Conservation (phyloP, 257 asterid genomes). For the Catharanthus roseus region DNA sequence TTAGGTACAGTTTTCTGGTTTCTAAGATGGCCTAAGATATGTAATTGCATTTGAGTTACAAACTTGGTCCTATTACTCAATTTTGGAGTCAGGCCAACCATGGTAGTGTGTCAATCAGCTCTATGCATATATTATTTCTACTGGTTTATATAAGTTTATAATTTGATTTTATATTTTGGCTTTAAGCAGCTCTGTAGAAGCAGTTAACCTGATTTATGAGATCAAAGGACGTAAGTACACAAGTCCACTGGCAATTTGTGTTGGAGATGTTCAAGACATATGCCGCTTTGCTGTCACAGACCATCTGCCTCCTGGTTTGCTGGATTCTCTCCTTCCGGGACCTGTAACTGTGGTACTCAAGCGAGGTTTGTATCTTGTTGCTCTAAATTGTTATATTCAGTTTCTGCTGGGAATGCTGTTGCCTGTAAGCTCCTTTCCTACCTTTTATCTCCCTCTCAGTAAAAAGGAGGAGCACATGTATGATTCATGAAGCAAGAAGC, state of each 20-base stretch:
- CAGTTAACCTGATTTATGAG: conserved; percentile 72
- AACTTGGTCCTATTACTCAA: neutral
- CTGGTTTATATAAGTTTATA: conserved; percentile 1
- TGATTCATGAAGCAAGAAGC: neutral
- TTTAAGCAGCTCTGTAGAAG: conserved; percentile 68
- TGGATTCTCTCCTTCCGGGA: conserved; percentile 77
- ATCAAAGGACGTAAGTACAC: conserved; percentile 87
- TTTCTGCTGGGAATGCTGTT: neutral
- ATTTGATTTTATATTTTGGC: conserved; percentile 16
- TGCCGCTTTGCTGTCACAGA: conserved; percentile 52
- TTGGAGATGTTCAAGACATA: conserved; percentile 72
- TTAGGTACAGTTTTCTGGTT: neutral
- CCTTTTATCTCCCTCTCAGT: neutral
- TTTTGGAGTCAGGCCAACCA: neutral
- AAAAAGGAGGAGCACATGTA: neutral
- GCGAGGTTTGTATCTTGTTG: conserved; percentile 49
- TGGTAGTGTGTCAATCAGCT: neutral
- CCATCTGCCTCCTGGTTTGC: conserved; percentile 71
- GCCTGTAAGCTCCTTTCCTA: neutral
- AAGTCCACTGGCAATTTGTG: conserved; percentile 83
- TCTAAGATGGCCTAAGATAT: neutral
- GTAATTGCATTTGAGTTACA: neutral
- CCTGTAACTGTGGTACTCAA: conserved; percentile 73
- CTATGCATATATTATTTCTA: neutral
- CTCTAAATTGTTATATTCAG: neutral